Evolutionary conservation across 208 protist species (phyloP), one percentile per base, ranked within the genome.

Genomic region (Novymonas esmeraldas): DNA sequence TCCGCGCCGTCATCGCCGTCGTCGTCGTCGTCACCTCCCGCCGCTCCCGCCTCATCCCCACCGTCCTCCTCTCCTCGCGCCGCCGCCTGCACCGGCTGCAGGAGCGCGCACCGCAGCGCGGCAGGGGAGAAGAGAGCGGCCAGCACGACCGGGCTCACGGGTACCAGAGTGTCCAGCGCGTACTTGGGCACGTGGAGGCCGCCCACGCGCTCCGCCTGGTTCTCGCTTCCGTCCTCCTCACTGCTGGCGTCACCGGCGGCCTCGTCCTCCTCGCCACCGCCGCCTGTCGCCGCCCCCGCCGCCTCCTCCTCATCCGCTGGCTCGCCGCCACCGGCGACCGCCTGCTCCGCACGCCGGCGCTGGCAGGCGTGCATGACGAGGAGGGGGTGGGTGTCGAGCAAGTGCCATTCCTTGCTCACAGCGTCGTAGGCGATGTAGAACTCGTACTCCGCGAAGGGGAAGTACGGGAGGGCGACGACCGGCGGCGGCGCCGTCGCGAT

Each of bases 121-220:
- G 82, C 70, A 9, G 85, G 79, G 42, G 75, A 83, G 44, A 62
- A 76, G 20, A 90, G 55, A 0, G 87, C 87, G 13, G 85, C 74
- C n/a, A 95, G 77, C 72, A 93, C 73, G 26, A 93, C 45, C 11
- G 76, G 79, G 62, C 90, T 89, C 31, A 93, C 74, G 3, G 60
- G 61, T 22, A 90, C 74, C 20, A 92, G 48, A 10, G 78, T 78
- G n/a, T 62, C 41, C 39, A 84, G 60, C 41, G 89, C 77, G 49
- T 85, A 84, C 14, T 28, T 2, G 0, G 57, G 65, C 31, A 66
- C 60, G 10, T 54, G 62, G 36, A 26, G 67, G 20, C 55, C 54
- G 20, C 42, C 67, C 18, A 38, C 39, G 64, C 18, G 56, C 39
- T 22, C 31, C 18, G 24, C 45, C 18, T 76, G 66, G 26, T 79